A percentile compares a stretch with the other conserved stretches of the same genome.
Evolutionary conservation across 2,329 filamentous ascomycete species (phyloP).

Genomic region (Blastomyces silverae): DNA sequence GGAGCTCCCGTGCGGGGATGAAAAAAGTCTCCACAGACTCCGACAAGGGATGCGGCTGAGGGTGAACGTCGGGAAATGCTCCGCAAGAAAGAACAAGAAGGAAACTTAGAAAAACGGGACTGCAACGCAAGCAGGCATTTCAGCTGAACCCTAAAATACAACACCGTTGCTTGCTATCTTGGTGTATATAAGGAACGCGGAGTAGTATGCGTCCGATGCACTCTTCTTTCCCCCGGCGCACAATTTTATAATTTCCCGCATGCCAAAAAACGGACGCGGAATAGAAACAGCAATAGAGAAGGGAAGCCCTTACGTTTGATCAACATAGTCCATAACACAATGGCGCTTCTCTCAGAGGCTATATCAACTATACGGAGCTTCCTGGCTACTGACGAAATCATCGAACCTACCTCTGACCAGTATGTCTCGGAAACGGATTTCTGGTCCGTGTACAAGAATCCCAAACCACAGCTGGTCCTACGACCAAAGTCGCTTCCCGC

Average conservation of each 20-base stretch:
- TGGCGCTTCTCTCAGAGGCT: not conserved
- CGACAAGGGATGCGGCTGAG: too few relatives aligned
- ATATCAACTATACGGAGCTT: not conserved
- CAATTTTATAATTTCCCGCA: not conserved
- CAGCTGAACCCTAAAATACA: too few relatives aligned
- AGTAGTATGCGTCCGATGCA: not conserved
- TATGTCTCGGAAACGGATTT: constrained; percentile 25
- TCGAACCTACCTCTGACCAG: constrained; percentile 21
- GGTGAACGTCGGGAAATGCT: too few relatives aligned
- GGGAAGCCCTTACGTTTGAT: not conserved
- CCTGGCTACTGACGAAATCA: constrained; percentile 23
- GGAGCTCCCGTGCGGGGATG: too few relatives aligned
- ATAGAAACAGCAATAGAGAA: not conserved
- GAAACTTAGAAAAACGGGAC: too few relatives aligned
- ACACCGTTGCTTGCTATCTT: too few relatives aligned
- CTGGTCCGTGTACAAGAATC: constrained; percentile 34
- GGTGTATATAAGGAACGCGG: too few relatives aligned
- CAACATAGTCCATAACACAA: not conserved
- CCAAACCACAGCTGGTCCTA: constrained; percentile 31
- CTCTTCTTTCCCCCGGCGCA: not conserved
- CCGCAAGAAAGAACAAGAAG: too few relatives aligned
- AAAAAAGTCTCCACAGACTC: too few relatives aligned
- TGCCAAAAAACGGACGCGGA: not conserved
- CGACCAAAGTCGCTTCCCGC: constrained; percentile 28
- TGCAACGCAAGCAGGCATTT: too few relatives aligned